phyloP scores from a whole-genome alignment of 139 green algal genomes.

The Coccomyxa sp. region DNA sequence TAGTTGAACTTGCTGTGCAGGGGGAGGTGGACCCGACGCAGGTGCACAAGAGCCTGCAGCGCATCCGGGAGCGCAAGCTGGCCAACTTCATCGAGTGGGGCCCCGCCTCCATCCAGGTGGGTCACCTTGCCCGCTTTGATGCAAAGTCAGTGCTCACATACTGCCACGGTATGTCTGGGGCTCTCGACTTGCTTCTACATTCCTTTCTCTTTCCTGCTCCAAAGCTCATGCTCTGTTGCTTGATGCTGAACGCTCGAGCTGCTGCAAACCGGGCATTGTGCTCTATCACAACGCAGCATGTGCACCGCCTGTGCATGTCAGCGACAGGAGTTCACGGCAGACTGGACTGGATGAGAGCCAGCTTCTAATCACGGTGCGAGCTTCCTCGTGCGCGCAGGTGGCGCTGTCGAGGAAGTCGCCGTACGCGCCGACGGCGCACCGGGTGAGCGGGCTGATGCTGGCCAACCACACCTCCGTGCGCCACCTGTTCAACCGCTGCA shows the following conservation, averaged over 20 bases:
- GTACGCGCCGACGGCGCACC: constrained; percentile 81
- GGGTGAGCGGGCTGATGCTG: constrained; percentile 95
- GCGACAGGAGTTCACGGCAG: background rate
- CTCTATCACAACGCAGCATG: background rate
- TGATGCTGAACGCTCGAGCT: no score
- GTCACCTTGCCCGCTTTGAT: no score
- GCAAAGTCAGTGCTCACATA: no score
- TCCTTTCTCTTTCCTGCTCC: no score
- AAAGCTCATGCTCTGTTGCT: no score
- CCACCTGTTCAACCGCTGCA: constrained; percentile 82
- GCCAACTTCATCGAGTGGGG: constrained; percentile 99
- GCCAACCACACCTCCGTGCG: constrained; percentile 98
- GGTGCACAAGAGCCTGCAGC: constrained; percentile 96
- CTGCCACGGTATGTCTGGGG: no score
- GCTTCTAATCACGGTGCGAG: background rate
- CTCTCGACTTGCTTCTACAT: no score
- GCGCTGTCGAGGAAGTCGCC: constrained; percentile 91
- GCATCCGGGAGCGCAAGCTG: constrained; percentile 90
- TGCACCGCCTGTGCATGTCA: background rate
- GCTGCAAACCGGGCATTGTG: no score
- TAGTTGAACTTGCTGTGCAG: constrained; percentile 18
- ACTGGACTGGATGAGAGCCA: background rate
- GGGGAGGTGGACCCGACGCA: constrained; percentile 90
- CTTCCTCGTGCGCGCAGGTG: constrained; percentile 69
- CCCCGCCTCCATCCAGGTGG: constrained; percentile 89